These are phyloP conservation scores for Pseudonectria foliicola DNA, from an alignment of 2,329 filamentous ascomycete species.

Conservation along the genomic window DNA sequence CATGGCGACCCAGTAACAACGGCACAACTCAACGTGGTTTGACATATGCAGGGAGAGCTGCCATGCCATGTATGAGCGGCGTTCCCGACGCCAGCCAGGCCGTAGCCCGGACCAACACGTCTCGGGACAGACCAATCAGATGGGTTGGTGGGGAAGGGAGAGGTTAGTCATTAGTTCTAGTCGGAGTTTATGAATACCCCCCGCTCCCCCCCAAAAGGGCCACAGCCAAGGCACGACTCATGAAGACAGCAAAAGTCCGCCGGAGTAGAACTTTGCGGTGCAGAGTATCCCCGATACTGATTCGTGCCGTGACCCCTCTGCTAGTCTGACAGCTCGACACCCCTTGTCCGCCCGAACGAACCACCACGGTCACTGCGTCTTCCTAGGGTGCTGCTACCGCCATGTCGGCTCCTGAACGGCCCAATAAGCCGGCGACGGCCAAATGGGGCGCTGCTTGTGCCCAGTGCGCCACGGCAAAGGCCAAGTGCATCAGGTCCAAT, in stretches of 20 bases:
- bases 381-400: too few species aligned
- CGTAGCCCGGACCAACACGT: too few species aligned
- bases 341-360: too few species aligned
- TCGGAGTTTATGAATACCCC: conserved; percentile 13
- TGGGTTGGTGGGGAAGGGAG: neutral
- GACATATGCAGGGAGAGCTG: too few species aligned
- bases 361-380: neutral
- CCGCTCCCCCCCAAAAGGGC: conserved; percentile 5
- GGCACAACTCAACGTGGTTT: too few species aligned
- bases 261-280: conserved; percentile 1
- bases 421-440: conserved; percentile 27
- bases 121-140: conserved; percentile 11
- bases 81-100: too few species aligned
- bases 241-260: conserved; percentile 15
- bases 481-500: conserved; percentile 41
- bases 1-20: too few species aligned
- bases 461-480: conserved; percentile 41
- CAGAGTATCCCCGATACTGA: too few species aligned
- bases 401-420: conserved; percentile 14
- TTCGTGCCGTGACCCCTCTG: too few species aligned
- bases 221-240: conserved; percentile 1
- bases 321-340: too few species aligned
- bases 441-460: conserved; percentile 46
- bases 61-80: too few species aligned
- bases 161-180: neutral